A percentile compares a stretch with the other conserved stretches of the same genome.
phyloP scores from a whole-genome alignment of 1,284 basidiomycete genomes.

The Puccinia hordei region DNA sequence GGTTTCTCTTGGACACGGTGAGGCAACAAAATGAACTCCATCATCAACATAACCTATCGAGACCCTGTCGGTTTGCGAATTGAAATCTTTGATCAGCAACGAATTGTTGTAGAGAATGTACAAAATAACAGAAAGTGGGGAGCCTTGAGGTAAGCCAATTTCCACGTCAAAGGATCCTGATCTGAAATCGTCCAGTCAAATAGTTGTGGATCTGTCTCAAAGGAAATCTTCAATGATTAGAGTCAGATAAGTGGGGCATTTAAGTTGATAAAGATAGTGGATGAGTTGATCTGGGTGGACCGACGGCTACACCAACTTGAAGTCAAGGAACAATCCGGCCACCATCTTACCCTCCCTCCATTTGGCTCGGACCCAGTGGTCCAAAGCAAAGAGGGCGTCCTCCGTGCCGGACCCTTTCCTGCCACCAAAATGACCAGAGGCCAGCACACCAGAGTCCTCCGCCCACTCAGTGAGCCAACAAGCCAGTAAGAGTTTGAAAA shows the following conservation, averaged over 20 bases:
- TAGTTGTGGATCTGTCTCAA: background rate
- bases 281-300: slow-evolving; percentile 10
- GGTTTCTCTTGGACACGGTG: too few species aligned
- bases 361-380: background rate
- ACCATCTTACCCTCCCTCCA: slow-evolving; percentile 7
- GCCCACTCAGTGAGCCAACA: background rate
- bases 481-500: slow-evolving; percentile 1
- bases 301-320: slow-evolving; percentile 23
- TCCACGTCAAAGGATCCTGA: background rate
- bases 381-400: slow-evolving; percentile 12
- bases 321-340: slow-evolving; percentile 3
- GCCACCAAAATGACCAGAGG: slow-evolving; percentile 7
- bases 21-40: slow-evolving; percentile 9
- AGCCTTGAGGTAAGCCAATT: slow-evolving; percentile 9
- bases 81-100: background rate
- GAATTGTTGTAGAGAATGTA: slow-evolving; percentile 18
- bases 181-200: slow-evolving; percentile 2
- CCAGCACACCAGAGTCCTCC: background rate
- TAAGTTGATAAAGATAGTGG: background rate
- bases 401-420: background rate
- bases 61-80: background rate
- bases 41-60: slow-evolving; percentile 3
- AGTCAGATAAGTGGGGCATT: slow-evolving; percentile 5
- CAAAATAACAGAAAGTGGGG: slow-evolving; percentile 9
- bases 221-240: background rate